These are phyloP conservation scores for Talaromyces verruculosus DNA, from an alignment of 2,329 filamentous ascomycete genomes.

Conservation along the genomic window DNA sequence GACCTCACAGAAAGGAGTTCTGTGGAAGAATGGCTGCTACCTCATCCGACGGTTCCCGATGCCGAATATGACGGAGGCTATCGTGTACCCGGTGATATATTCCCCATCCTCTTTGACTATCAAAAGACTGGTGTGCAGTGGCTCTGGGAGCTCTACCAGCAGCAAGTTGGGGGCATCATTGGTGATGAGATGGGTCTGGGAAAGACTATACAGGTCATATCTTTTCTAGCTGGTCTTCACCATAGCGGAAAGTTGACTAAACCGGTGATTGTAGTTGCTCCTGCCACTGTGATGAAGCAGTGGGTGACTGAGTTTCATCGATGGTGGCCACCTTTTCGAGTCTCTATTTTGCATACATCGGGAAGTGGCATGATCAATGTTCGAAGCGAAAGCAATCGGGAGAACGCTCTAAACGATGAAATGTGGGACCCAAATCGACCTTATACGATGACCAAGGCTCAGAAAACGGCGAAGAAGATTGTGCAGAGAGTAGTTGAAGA, in stretches of 20 bases:
- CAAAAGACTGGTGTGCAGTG: slow-evolving; percentile 97
- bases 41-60: slow-evolving; percentile 79
- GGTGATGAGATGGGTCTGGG: slow-evolving; percentile 99
- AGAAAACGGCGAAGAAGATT: slow-evolving; percentile 73
- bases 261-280: slow-evolving; percentile 87
- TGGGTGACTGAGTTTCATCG: slow-evolving; percentile 98
- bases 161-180: slow-evolving; percentile 88
- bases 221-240: slow-evolving; percentile 86
- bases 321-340: slow-evolving; percentile 98
- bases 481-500: slow-evolving; percentile 77
- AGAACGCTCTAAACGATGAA: slow-evolving; percentile 62
- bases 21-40: slow-evolving; percentile 72
- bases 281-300: slow-evolving; percentile 90
- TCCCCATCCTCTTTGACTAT: slow-evolving; percentile 89
- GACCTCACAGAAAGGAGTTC: slow-evolving; percentile 45
- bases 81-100: slow-evolving; percentile 86
- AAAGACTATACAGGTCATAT: slow-evolving; percentile 80
- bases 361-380: slow-evolving; percentile 95
- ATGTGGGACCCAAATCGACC: slow-evolving; percentile 49
- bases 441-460: slow-evolving; percentile 50
- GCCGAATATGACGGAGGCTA: slow-evolving; percentile 72
- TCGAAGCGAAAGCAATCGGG: slow-evolving; percentile 58
- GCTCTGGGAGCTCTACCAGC: slow-evolving; percentile 87
- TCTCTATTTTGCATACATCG: slow-evolving; percentile 91
- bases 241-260: slow-evolving; percentile 82